Conservation (phyloP, 1,284 basidiomycete species). For the Coriolopsis trogii region DNA sequence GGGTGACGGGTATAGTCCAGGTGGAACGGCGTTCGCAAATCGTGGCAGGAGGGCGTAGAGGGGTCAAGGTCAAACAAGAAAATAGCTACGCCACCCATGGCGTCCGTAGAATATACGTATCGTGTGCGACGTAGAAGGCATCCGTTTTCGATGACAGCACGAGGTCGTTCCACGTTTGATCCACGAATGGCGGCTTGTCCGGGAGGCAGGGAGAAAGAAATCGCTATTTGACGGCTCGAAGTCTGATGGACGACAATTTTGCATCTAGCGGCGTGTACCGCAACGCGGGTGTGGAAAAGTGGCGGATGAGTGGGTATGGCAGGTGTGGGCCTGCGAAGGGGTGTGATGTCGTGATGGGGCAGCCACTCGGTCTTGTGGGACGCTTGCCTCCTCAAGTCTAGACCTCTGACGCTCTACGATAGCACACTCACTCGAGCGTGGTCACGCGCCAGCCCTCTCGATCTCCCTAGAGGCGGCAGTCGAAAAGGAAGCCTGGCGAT, state of each 20-base stretch:
- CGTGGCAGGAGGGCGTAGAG: not conserved
- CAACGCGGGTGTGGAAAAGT: not conserved
- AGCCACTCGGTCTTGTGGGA: not conserved
- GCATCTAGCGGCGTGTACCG: not conserved
- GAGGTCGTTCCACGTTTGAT: too few relatives aligned
- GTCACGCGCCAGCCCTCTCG: slow-evolving; percentile 3
- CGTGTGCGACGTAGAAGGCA: too few relatives aligned
- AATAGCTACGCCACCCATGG: too few relatives aligned
- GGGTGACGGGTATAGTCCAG: slow-evolving; percentile 4
- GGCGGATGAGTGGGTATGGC: not conserved
- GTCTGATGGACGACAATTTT: too few relatives aligned
- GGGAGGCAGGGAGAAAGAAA: too few relatives aligned
- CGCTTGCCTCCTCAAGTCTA: not conserved
- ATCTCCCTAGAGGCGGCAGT: not conserved
- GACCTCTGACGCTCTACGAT: slow-evolving; percentile 11
- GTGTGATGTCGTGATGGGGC: slow-evolving; percentile 4
- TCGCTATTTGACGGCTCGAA: too few relatives aligned
- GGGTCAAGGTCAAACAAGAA: too few relatives aligned
- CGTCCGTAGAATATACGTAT: slow-evolving; percentile 1
- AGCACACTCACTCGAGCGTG: slow-evolving; percentile 1
- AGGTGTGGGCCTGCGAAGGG: not conserved
- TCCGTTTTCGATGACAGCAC: too few relatives aligned
- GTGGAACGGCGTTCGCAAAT: not conserved
- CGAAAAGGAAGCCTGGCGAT: slow-evolving; percentile 2
- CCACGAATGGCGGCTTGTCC: too few relatives aligned